Evolutionary conservation across 768 basidiomycete species (phyloP).

Genomic region (Glaciozyma antarctica): DNA sequence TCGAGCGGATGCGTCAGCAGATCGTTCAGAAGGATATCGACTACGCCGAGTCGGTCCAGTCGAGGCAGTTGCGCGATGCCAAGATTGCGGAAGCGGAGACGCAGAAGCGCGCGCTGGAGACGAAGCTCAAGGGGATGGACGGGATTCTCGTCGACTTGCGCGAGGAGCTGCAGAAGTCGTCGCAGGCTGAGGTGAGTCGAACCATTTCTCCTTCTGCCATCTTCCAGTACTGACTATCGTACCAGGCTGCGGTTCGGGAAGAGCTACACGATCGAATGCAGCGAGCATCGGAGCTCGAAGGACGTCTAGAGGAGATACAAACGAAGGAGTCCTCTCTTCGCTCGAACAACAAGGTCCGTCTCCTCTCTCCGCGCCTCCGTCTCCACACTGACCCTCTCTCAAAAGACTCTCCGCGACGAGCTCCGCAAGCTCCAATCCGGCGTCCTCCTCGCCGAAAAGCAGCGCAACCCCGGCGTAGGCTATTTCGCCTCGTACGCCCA

Average conservation of each 20-base stretch:
- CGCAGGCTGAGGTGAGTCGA: slow-evolving; percentile 54
- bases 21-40: slow-evolving; percentile 33
- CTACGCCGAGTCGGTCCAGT: slow-evolving; percentile 48
- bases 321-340: slow-evolving; percentile 62
- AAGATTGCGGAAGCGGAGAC: slow-evolving; percentile 51
- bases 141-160: slow-evolving; percentile 45
- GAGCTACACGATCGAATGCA: slow-evolving; percentile 48
- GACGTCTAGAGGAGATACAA: slow-evolving; percentile 57
- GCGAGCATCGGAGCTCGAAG: slow-evolving; percentile 51
- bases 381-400: not conserved
- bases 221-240: not conserved
- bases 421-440: slow-evolving; percentile 91
- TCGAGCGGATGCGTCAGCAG: slow-evolving; percentile 32
- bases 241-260: slow-evolving; percentile 45
- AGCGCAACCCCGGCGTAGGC: slow-evolving; percentile 86
- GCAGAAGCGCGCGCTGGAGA: slow-evolving; percentile 43
- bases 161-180: slow-evolving; percentile 44
- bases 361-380: not conserved
- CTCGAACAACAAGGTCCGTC: slow-evolving; percentile 61
- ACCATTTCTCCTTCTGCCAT: not conserved
- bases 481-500: slow-evolving; percentile 47
- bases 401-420: slow-evolving; percentile 80
- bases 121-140: slow-evolving; percentile 38
- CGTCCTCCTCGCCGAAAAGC: slow-evolving; percentile 74
- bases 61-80: slow-evolving; percentile 57